Evolutionary conservation across 192 early-diverging fungal species (phyloP).

Genomic region (Chytriomyces sp.): DNA sequence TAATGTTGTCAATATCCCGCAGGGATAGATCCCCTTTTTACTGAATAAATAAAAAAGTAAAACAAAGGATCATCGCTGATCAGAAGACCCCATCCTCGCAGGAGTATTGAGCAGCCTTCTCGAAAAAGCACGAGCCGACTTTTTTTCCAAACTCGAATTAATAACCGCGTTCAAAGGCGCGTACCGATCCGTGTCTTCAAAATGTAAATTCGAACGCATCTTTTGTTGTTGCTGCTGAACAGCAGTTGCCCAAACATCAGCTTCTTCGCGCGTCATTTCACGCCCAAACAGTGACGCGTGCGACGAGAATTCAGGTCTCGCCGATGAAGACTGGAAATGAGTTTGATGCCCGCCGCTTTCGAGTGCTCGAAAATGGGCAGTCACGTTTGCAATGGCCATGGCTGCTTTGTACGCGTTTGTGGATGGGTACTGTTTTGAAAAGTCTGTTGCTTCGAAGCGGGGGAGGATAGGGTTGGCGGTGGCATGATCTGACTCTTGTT

Average conservation of each 20-base stretch:
- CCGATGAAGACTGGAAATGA: neutral
- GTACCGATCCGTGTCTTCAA: neutral
- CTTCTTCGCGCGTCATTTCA: neutral
- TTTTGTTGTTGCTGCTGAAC: neutral
- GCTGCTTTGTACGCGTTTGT: slow-evolving; percentile 26
- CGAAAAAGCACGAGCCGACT: no score
- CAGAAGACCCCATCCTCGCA: neutral
- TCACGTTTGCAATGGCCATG: slow-evolving; percentile 30
- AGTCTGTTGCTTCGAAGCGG: neutral
- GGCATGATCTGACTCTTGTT: neutral
- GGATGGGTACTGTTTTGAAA: slow-evolving; percentile 28
- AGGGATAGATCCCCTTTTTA: no score
- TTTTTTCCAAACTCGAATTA: neutral
- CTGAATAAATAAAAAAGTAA: no score
- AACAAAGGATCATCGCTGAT: no score
- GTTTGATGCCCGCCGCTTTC: neutral
- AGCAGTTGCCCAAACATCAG: slow-evolving; percentile 1
- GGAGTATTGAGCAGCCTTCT: neutral
- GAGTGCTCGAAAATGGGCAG: slow-evolving; percentile 13
- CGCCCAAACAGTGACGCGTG: neutral
- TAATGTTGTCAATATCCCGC: neutral
- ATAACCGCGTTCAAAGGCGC: neutral
- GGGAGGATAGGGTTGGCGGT: neutral
- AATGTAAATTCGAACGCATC: neutral
- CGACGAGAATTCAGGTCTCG: neutral